Evolutionary conservation across 2,329 filamentous ascomycete species (phyloP).

Genomic region (Aquanectria penicillioides): DNA sequence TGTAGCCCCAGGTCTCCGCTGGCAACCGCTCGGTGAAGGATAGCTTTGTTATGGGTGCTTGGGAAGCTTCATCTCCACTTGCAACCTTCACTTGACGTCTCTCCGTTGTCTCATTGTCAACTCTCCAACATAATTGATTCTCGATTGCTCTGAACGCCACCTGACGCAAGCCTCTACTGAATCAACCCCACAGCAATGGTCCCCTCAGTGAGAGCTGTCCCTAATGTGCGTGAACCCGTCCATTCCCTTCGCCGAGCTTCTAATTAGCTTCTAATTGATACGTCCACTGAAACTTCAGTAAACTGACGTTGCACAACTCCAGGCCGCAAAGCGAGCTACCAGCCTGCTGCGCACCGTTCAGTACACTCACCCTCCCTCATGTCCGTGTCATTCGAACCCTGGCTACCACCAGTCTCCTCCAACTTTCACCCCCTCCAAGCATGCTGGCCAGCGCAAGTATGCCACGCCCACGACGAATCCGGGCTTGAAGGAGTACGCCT

Average conservation of each 20-base stretch:
- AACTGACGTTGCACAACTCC: slow-evolving; percentile 4
- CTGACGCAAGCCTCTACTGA: no score
- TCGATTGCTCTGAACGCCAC: no score
- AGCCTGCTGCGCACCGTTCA: slow-evolving; percentile 89
- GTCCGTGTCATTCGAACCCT: slow-evolving; percentile 93
- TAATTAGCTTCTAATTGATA: not conserved
- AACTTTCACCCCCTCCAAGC: slow-evolving; percentile 61
- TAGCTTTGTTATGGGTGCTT: not conserved
- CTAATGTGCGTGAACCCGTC: slow-evolving; percentile 43
- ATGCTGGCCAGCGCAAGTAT: slow-evolving; percentile 58
- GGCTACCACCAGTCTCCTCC: slow-evolving; percentile 75
- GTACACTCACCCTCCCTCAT: slow-evolving; percentile 85
- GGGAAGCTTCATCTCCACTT: not conserved
- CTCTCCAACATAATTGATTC: not conserved
- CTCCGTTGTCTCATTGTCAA: not conserved
- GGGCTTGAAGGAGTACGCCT: slow-evolving; percentile 91
- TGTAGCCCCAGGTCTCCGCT: slow-evolving; percentile 13
- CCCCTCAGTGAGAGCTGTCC: slow-evolving; percentile 44
- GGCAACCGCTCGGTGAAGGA: not conserved
- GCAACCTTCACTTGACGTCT: not conserved
- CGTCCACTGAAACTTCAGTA: not conserved
- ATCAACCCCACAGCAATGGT: slow-evolving; percentile 35
- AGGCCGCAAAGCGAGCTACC: slow-evolving; percentile 72
- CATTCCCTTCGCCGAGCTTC: not conserved
- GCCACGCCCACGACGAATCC: slow-evolving; percentile 76